phyloP scores from a whole-genome alignment of 805 yeast genomes.

The Sporopachydermia quercuum region DNA sequence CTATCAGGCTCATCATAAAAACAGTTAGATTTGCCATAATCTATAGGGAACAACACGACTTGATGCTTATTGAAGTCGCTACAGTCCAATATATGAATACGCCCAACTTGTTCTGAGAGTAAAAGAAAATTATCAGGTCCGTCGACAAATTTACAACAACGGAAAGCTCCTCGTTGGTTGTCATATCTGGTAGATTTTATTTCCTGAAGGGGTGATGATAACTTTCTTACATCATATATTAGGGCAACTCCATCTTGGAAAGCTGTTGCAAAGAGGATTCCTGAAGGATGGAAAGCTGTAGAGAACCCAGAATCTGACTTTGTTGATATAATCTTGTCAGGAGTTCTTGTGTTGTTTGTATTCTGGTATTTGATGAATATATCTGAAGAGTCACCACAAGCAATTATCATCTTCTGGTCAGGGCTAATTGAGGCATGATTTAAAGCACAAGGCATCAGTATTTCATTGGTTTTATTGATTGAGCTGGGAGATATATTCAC shows the following conservation, averaged over 20 bases:
- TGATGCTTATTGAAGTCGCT: slow-evolving; percentile 63
- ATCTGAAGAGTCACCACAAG: slow-evolving; percentile 66
- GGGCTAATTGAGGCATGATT: slow-evolving; percentile 64
- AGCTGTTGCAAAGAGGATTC: slow-evolving; percentile 57
- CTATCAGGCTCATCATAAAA: no score
- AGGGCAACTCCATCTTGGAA: slow-evolving; percentile 78
- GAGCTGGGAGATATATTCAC: slow-evolving; percentile 40
- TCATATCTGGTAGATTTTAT: slow-evolving; percentile 28
- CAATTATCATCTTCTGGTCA: slow-evolving; percentile 39
- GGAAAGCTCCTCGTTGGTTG: slow-evolving; percentile 45
- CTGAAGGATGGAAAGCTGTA: slow-evolving; percentile 63
- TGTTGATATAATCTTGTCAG: slow-evolving; percentile 32
- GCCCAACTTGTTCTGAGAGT: slow-evolving; percentile 71
- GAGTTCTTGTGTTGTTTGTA: slow-evolving; percentile 11
- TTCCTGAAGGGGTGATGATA: slow-evolving; percentile 29
- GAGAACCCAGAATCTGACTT: slow-evolving; percentile 73
- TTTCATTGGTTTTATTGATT: slow-evolving; percentile 26
- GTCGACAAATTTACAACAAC: slow-evolving; percentile 46
- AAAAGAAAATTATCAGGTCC: slow-evolving; percentile 65
- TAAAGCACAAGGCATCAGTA: slow-evolving; percentile 47
- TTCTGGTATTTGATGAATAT: slow-evolving; percentile 42
- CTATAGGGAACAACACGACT: slow-evolving; percentile 47
- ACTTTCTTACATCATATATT: slow-evolving; percentile 61
- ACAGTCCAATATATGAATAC: slow-evolving; percentile 75
- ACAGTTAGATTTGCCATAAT: slow-evolving; percentile 1